These are phyloP conservation scores for Skeletonema potamos DNA, from an alignment of 108 stramenopile genomes.

Conservation along the genomic window DNA sequence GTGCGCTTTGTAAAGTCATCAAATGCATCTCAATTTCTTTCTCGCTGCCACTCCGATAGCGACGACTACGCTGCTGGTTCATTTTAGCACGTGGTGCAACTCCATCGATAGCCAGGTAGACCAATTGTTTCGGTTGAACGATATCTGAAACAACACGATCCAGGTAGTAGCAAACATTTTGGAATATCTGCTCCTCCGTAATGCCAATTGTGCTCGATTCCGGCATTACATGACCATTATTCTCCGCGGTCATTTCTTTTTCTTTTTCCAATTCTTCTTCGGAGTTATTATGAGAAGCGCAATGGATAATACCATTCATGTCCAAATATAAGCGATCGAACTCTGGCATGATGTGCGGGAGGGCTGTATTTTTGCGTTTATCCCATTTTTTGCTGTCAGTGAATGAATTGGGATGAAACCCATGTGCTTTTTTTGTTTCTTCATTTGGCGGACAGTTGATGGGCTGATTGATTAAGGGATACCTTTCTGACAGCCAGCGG, in stretches of 20 bases:
- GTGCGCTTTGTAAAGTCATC: constrained; percentile 53
- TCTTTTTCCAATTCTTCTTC: constrained; percentile 54
- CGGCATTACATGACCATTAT: background rate
- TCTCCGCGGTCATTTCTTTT: constrained; percentile 2
- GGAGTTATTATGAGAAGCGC: constrained; percentile 92
- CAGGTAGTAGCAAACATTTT: constrained; percentile 82
- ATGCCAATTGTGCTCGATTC: constrained; percentile 8
- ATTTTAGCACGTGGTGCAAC: constrained; percentile 98
- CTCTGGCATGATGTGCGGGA: constrained; percentile 70
- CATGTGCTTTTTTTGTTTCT: constrained; percentile 51
- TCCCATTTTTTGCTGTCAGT: constrained; percentile 3
- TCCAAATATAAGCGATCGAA: constrained; percentile 97
- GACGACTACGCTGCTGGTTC: constrained; percentile 97
- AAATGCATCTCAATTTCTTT: constrained; percentile 81
- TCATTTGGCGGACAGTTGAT: constrained; percentile 66
- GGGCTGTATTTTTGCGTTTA: constrained; percentile 23
- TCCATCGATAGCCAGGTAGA: constrained; percentile 98
- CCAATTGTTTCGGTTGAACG: constrained; percentile 82
- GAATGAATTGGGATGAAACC: constrained; percentile 24
- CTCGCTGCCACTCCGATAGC: constrained; percentile 92
- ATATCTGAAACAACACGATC: constrained; percentile 92
- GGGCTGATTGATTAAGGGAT: constrained; percentile 97
- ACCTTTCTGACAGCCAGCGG: constrained; percentile 97
- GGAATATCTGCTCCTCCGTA: constrained; percentile 75
- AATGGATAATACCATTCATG: constrained; percentile 98